Evolutionary conservation across 176 grass and related monocot genomes (phyloP), one percentile per base, ranked within the genome.

Genomic region (Aegilops speltoides): DNA sequence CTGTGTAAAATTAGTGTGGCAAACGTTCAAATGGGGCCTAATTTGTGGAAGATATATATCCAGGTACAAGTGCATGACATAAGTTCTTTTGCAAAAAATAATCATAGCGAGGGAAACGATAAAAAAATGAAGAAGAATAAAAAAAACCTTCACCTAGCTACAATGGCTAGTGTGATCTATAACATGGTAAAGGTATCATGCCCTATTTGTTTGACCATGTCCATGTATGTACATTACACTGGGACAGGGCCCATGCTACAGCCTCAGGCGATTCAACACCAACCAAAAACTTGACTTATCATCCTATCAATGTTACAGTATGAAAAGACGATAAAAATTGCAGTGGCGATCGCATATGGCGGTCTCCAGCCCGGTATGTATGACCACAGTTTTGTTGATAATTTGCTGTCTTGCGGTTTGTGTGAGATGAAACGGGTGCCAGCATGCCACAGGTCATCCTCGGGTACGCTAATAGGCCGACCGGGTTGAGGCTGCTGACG

Each of bases 401-500:
- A 10, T 65, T 20, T 83, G 61, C 9, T 60, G 26, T 11, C 34
- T 25, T 60, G 34, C 36, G 24, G 22, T 29, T 10, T 46, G 2
- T 67, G 12, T 60, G 23, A 15, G 11, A 41, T 31, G 10, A 78
- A 64, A 67, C 11, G 20, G 65, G 16, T 61, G 36, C 5, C 24
- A 37, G 17, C 36, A 10, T 15, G 7, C 3, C 4, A 13, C 15
- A 19, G 6, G 13, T 70, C 78, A 33, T 84, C 69, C 79, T 45
- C 48, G 4, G 82, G 72, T 75, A 28, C 0, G 24, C 86, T 78
- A 84, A 37, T 76, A 91, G 23, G 90, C 90, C 25, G 93, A 93
- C 41, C 91, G 93, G 62, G 86, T 84, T 10, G 96, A 94, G n/a
- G 94, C 83, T 82, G 94, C 92, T 20, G 97, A 96, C 20, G 97